phyloP scores from a whole-genome alignment of 2,329 filamentous ascomycete genomes.

The Polychaeton citri region DNA sequence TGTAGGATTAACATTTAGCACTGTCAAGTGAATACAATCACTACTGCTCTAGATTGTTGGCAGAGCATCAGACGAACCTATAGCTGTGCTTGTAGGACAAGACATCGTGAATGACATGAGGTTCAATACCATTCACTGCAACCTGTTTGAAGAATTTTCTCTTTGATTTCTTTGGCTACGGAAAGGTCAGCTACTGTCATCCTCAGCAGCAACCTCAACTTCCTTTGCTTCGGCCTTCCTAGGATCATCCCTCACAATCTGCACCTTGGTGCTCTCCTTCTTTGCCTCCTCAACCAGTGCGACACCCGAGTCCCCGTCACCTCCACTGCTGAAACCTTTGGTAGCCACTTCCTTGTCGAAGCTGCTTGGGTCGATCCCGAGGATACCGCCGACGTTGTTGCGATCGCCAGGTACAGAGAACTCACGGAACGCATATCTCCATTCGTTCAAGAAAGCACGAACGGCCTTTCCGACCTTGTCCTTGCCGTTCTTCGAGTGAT shows the following conservation, averaged over 20 bases:
- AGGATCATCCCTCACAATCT: slow-evolving; percentile 22
- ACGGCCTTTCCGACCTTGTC: slow-evolving; percentile 96
- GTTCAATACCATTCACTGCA: too few species aligned
- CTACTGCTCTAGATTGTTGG: too few species aligned
- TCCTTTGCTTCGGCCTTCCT: slow-evolving; percentile 8
- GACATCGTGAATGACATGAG: too few species aligned
- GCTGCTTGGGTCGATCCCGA: slow-evolving; percentile 50
- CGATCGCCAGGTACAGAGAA: slow-evolving; percentile 94
- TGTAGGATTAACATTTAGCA: too few species aligned
- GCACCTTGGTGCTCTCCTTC: slow-evolving; percentile 21
- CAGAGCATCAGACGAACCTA: too few species aligned
- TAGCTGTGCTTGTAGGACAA: too few species aligned
- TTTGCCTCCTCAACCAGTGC: slow-evolving; percentile 16
- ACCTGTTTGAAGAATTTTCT: too few species aligned
- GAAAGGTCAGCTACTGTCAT: slow-evolving; percentile 5
- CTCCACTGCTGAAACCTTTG: slow-evolving; percentile 16
- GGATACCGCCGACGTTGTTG: slow-evolving; percentile 58
- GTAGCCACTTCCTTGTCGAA: slow-evolving; percentile 34
- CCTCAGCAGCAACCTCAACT: slow-evolving; percentile 3
- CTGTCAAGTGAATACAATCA: too few species aligned
- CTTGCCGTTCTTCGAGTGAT: slow-evolving; percentile 97
- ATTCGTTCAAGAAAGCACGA: slow-evolving; percentile 81
- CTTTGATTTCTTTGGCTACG: background rate
- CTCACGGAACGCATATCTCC: slow-evolving; percentile 89
- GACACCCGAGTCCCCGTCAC: slow-evolving; percentile 27